phyloP scores from a whole-genome alignment of 2,329 filamentous ascomycete species.

The Aspergillus sp. region DNA sequence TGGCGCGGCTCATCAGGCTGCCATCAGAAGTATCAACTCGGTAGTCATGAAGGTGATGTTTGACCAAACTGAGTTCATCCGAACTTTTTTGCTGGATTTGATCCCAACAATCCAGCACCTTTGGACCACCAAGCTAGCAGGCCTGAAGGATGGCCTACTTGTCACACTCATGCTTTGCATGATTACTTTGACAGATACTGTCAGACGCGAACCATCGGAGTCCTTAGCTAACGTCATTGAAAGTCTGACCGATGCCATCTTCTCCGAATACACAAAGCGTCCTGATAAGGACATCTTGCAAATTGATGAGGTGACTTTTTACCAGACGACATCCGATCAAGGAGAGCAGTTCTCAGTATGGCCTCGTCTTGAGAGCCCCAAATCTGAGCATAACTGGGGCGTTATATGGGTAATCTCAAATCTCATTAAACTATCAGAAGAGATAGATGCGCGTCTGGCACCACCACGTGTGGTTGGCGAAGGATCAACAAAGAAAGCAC shows the following conservation, averaged over 20 bases:
- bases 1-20: slow-evolving; percentile 66
- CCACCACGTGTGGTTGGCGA: slow-evolving; percentile 13
- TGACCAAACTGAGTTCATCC: slow-evolving; percentile 66
- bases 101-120: slow-evolving; percentile 71
- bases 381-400: slow-evolving; percentile 42
- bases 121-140: slow-evolving; percentile 71
- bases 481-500: slow-evolving; percentile 34
- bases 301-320: slow-evolving; percentile 71
- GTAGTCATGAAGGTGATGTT: slow-evolving; percentile 65
- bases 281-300: slow-evolving; percentile 71
- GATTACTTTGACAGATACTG: slow-evolving; percentile 53
- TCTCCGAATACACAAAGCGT: slow-evolving; percentile 73
- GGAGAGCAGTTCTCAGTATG: slow-evolving; percentile 38
- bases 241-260: slow-evolving; percentile 69
- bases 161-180: slow-evolving; percentile 68
- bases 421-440: slow-evolving; percentile 39
- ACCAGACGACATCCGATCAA: slow-evolving; percentile 23
- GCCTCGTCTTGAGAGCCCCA: slow-evolving; percentile 34
- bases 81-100: slow-evolving; percentile 58
- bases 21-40: slow-evolving; percentile 73
- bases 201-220: slow-evolving; percentile 36
- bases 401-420: slow-evolving; percentile 39
- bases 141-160: slow-evolving; percentile 74
- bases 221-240: slow-evolving; percentile 52
- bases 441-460: slow-evolving; percentile 15